Percentiles rank a stretch among this genome's conserved stretches.
Conservation (phyloP, 1,284 basidiomycete species). For the Fomitopsis betulina region DNA sequence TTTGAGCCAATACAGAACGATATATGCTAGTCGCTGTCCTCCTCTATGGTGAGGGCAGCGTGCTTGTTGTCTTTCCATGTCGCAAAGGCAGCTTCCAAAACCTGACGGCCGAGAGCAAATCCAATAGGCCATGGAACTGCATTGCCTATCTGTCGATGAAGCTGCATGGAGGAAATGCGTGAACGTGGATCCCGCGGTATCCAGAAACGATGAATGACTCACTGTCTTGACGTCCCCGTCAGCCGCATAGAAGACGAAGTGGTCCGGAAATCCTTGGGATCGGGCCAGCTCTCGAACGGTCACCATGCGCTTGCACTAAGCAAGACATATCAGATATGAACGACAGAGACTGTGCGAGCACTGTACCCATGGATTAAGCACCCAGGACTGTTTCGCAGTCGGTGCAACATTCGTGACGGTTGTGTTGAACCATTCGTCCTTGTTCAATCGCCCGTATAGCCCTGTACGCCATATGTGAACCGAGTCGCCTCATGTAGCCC, state of each 20-base stretch:
- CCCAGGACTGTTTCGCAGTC: constrained; percentile 65
- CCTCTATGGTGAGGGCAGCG: constrained; percentile 20
- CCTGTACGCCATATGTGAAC: constrained; percentile 30
- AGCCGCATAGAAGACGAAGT: constrained; percentile 54
- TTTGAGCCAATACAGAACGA: neutral
- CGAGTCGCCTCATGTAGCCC: neutral
- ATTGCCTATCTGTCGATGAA: constrained; percentile 76
- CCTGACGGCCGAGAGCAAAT: constrained; percentile 56
- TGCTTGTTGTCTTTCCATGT: constrained; percentile 40
- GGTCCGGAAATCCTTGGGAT: constrained; percentile 73
- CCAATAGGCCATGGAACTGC: constrained; percentile 65
- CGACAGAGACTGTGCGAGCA: neutral
- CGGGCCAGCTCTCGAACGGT: constrained; percentile 71
- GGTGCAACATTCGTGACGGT: constrained; percentile 72
- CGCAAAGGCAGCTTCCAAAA: constrained; percentile 44
- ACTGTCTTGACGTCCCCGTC: constrained; percentile 55
- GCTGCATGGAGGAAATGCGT: constrained; percentile 33
- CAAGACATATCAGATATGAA: neutral
- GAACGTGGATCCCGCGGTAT: too few species aligned
- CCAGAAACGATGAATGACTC: constrained; percentile 20
- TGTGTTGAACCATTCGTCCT: constrained; percentile 53
- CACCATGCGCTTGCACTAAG: constrained; percentile 57
- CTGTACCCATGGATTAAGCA: constrained; percentile 59
- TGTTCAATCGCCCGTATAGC: constrained; percentile 56
- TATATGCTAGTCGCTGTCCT: constrained; percentile 13